Base-by-base conservation (phyloP, 257 asterid species). In the Orobanche coerulescens region DNA sequence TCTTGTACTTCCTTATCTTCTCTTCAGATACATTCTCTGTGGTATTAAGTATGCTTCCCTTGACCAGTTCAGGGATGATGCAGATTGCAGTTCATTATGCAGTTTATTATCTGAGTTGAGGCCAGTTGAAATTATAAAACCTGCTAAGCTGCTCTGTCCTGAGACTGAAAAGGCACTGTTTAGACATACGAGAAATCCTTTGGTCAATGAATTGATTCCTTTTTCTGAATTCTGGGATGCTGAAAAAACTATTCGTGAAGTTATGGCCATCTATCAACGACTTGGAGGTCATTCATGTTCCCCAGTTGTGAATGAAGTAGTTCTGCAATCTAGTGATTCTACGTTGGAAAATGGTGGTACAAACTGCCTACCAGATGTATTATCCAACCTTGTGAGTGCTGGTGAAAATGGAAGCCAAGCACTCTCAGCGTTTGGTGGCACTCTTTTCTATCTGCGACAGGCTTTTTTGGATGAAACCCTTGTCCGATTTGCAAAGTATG, bases 151-250 rank as follows among this genome's bases (percentile, higher is more conserved):
- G 76, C 93, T 88, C 68, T 79, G 95, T 57, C 78, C 80, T 36
- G 94, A 86, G 67, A 84, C 98, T 2, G 98, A 92, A 79, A 84
- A 77, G 77, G 84, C 84, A 40, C 74, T 92, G 71, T 44, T 73
- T 59, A 77, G 89, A 59, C 86, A 92, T 66, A 88, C 98, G 26
- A 81, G 95, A 70, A 81, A 76, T 71, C 94, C 97, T 52, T 76
- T 92, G 44, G 84, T 86, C 16, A 92, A 88, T 58, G 97, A 92
- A 68, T 76, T 92, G 78, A 70, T 78, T 71, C 98, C 98, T 55
- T 74, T 81, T 57, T 79, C 95, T 71, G 98, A 92, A 62, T 92
- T 92, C 73, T 92, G 98, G 98, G 79, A 81, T 75, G 94, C 94
- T 67, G 94, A 86, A 70, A 88, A 82, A 75, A 83, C 98, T 16